These are phyloP conservation scores for Pichia sp. DNA, from an alignment of 1,139 yeast genomes.

Conservation along the genomic window DNA sequence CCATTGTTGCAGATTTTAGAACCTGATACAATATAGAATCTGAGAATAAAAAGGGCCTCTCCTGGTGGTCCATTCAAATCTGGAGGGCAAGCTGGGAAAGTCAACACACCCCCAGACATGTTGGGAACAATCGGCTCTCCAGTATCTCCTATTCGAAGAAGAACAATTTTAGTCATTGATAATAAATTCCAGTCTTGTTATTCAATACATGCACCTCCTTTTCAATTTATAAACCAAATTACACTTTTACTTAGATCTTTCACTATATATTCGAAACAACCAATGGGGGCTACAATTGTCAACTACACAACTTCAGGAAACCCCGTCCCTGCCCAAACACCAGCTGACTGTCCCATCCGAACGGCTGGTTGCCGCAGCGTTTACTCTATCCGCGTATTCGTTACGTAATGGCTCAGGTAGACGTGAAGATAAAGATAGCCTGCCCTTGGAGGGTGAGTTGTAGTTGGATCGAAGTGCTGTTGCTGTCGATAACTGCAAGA, in stretches of 20 bases:
- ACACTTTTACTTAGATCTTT: too few relatives aligned
- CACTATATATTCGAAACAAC: too few relatives aligned
- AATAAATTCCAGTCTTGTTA: neutral
- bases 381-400: neutral
- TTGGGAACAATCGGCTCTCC: conserved; percentile 53
- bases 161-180: conserved; percentile 35
- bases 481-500: neutral
- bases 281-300: neutral
- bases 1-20: conserved; percentile 70
- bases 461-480: neutral
- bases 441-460: neutral
- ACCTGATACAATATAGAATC: conserved; percentile 70
- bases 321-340: neutral
- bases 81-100: conserved; percentile 57
- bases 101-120: conserved; percentile 52
- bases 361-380: neutral
- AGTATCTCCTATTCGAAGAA: conserved; percentile 48
- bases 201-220: neutral
- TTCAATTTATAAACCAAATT: neutral
- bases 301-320: neutral
- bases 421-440: conserved; percentile 6
- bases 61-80: conserved; percentile 38
- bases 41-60: conserved; percentile 50
- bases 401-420: neutral
- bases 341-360: neutral